Evolutionary conservation across 2,329 filamentous ascomycete genomes (phyloP).

Genomic region (Lojkania enalia): DNA sequence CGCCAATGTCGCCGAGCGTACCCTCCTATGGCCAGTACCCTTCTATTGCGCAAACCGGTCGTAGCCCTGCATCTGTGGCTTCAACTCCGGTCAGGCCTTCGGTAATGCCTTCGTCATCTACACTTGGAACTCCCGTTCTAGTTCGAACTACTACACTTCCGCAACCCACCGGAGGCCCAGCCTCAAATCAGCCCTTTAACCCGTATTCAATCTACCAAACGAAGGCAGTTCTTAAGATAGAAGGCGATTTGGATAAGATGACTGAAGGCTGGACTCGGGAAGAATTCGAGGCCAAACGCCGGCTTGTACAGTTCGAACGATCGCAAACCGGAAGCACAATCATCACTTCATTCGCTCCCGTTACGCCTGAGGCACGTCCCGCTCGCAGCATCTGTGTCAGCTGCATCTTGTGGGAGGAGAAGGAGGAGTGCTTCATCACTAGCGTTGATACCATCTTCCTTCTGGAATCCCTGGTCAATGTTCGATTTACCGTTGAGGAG

Average conservation of each 20-base stretch:
- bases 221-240: constrained; percentile 83
- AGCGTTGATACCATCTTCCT: constrained; percentile 96
- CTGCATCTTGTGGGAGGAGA: constrained; percentile 96
- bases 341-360: constrained; percentile 75
- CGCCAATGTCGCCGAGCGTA: constrained; percentile 39
- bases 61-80: constrained; percentile 48
- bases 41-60: constrained; percentile 49
- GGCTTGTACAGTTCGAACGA: constrained; percentile 87
- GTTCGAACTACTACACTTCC: constrained; percentile 70
- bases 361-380: constrained; percentile 76
- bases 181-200: constrained; percentile 60
- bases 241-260: constrained; percentile 85
- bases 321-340: constrained; percentile 81
- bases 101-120: constrained; percentile 51
- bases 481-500: constrained; percentile 91
- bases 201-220: constrained; percentile 77
- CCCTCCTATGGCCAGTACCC: constrained; percentile 49
- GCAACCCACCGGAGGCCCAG: constrained; percentile 50
- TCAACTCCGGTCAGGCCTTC: constrained; percentile 40
- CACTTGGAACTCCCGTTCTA: constrained; percentile 59
- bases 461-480: constrained; percentile 86
- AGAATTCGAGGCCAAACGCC: constrained; percentile 75
- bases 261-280: constrained; percentile 79
- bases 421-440: constrained; percentile 87
- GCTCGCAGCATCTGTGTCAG: constrained; percentile 91